Evolutionary conservation across 495 filamentous ascomycete species (phyloP), one percentile per base, ranked within the genome.

Genomic region (Cairneyella variabilis): DNA sequence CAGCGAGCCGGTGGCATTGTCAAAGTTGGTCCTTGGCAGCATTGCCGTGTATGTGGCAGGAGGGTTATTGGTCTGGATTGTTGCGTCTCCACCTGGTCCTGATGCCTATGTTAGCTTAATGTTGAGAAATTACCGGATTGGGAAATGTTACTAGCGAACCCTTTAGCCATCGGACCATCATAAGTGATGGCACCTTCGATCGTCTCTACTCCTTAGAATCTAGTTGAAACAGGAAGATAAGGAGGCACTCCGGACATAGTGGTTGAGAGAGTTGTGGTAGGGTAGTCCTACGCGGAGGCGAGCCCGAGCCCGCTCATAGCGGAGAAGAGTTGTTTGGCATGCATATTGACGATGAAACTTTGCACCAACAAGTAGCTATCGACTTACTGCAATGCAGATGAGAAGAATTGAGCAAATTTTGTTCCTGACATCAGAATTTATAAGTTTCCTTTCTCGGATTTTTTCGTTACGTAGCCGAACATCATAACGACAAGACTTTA

Each of bases 1-100:
- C 30, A 69, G 73, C 40, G 74, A 80, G 42, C 72, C 72, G 22
- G 72, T 62, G 50, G 65, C 72, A 8, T 59, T 46, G 51, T 64
- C 60, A 58, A 64, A 71, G 61, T 69, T 75, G 1, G 74, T 64
- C 8, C 77, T 65, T 9, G 80, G 82, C 1, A 91, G 71, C 3
- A 57, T 69, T 5, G 83, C 85, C 27, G 73, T 68, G 70, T 83
- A 86, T 5, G 36, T 39, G n/a, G 36, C 36, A 14, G 36, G 5
- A 3, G 36, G 36, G 36, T 39, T 39, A 17, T 4, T 5, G 36
- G 4, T 39, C 18, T 39, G 36, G 36, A 39, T 39, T 39, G 36
- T 6, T 12, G 36, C 36, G 14, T 39, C 18, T 12, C 36, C 36
- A 17, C 36, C 36, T 12, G 36, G 36, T 5, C 36, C 36, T 39